Percentiles rank a stretch among this genome's conserved stretches.
Conservation (phyloP, 2,329 filamentous ascomycete species). For the Trichoderma gracile region DNA sequence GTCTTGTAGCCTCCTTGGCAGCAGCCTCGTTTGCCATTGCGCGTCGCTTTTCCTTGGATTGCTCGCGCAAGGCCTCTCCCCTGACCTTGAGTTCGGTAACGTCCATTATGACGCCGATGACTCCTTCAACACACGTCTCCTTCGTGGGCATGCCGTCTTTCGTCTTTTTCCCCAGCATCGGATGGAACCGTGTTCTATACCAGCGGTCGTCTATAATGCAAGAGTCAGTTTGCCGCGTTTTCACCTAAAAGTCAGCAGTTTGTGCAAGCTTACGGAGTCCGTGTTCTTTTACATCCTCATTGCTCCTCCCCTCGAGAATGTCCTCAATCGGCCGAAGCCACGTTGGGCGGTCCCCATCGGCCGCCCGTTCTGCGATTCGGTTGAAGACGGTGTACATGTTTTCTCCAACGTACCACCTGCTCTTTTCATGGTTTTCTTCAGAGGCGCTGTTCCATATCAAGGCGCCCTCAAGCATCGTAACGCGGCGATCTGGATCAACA, state of each 20-base stretch:
- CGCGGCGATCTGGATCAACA: slow-evolving; percentile 59
- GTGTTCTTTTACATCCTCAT: slow-evolving; percentile 66
- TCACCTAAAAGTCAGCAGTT: no score
- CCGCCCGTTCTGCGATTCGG: slow-evolving; percentile 46
- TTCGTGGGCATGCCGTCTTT: slow-evolving; percentile 49
- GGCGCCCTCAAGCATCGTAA: slow-evolving; percentile 71
- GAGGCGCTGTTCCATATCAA: slow-evolving; percentile 55
- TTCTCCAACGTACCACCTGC: slow-evolving; percentile 57
- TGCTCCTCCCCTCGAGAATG: slow-evolving; percentile 61
- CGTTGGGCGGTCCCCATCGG: slow-evolving; percentile 46
- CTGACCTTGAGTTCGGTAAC: slow-evolving; percentile 70
- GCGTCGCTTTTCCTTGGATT: slow-evolving; percentile 68
- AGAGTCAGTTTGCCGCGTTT: slow-evolving; percentile 9
- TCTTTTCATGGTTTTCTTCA: slow-evolving; percentile 43
- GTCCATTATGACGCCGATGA: slow-evolving; percentile 78
- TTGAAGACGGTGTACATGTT: slow-evolving; percentile 67
- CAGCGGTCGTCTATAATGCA: slow-evolving; percentile 55
- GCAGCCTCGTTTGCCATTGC: slow-evolving; percentile 74
- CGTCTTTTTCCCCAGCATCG: slow-evolving; percentile 59
- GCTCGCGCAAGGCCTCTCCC: slow-evolving; percentile 62
- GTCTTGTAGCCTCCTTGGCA: slow-evolving; percentile 75
- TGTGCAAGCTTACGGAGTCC: slow-evolving; percentile 47
- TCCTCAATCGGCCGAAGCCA: slow-evolving; percentile 62
- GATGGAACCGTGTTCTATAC: slow-evolving; percentile 71
- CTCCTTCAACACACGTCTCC: slow-evolving; percentile 63